Base-by-base conservation (phyloP, 148 eudicot species). In the Heliamphora exappendiculata region DNA sequence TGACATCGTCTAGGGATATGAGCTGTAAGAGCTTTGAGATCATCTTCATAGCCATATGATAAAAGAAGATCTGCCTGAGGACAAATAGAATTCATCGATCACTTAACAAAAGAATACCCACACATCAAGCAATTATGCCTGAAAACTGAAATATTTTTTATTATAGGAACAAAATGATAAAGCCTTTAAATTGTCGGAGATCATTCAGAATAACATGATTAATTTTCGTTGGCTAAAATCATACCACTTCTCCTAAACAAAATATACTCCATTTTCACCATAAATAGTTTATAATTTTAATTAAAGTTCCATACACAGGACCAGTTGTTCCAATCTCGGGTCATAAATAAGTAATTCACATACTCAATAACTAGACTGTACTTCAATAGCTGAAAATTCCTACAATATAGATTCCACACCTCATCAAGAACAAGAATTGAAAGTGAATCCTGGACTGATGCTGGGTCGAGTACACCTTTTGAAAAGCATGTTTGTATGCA, bases 21-120 rank as follows among this genome's bases (percentile, higher is more conserved):
- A 77, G 82, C 72, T 5, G 91, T 88, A 71, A 95, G 87, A 75
- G 94, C 88, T 83, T 80, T 91, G 49, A 95, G 73, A 80, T 95
- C 97, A 67, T 91, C 92, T 81, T 91, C 97, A 81, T 91, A 90
- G 20, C 99, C 97, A 84, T 91, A 91, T 42, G 96, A 87, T 84
- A 95, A 82, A 55, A 95, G 90, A 83, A 95, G 97, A 87, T 95
- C 99, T 68, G 96, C 97, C 99, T 95, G 91, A 79, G 79, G 78
- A 76, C 22, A 79, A 33, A 74, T 4, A 75, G 11, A 58, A 53
- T 67, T 37, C 67, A 63, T 63, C 67, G 17, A 34, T 63, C 41
- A 31, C 67, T 33, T 19, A 34, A 63, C 42, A 33, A 34, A 63
- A 29, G 33, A 58, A 60, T 0, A 11, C 28, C 37, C 17, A 31